A percentile compares a stretch with the other conserved stretches of the same genome.
Evolutionary conservation across 805 yeast species (phyloP).

Genomic region (Candida coquimbonensis): DNA sequence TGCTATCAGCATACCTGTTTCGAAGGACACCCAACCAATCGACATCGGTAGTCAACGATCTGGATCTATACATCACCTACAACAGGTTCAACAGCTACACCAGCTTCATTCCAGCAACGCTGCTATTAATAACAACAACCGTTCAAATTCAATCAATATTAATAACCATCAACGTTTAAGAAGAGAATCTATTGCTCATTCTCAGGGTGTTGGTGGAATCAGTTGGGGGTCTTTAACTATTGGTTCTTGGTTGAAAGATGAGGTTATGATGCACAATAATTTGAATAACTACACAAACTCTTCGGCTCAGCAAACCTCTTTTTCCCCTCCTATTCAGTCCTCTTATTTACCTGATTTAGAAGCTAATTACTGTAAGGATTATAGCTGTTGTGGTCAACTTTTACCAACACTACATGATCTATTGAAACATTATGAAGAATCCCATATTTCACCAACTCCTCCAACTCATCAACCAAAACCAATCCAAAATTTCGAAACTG

Average conservation of each 20-base stretch:
- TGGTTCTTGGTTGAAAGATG: conserved; percentile 95
- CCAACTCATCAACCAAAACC: conserved; percentile 41
- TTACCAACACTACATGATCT: conserved; percentile 92
- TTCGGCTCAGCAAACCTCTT: conserved; percentile 9
- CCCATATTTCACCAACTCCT: conserved; percentile 70
- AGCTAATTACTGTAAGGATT: conserved; percentile 94
- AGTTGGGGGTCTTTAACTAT: conserved; percentile 95
- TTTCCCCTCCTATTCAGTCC: conserved; percentile 61
- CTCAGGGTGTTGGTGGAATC: conserved; percentile 97
- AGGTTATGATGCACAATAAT: conserved; percentile 53
- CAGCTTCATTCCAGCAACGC: conserved; percentile 4
- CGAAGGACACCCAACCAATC: conserved; percentile 28
- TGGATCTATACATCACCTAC: conserved; percentile 19
- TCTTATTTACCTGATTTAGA: conserved; percentile 88
- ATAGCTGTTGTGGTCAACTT: conserved; percentile 89
- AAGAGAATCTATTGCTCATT: conserved; percentile 88
- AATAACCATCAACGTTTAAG: conserved; percentile 46
- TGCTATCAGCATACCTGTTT: conserved; percentile 27
- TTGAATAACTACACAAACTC: conserved; percentile 14
- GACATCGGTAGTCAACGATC: conserved; percentile 29
- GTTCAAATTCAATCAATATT: conserved; percentile 19
- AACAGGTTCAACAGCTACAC: conserved; percentile 11
- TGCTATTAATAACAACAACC: conserved; percentile 4
- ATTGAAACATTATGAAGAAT: conserved; percentile 91
- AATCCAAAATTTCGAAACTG: conserved; percentile 73